Base-by-base conservation (phyloP, 2,329 filamentous ascomycete species). In the Grosmannia huntii region DNA sequence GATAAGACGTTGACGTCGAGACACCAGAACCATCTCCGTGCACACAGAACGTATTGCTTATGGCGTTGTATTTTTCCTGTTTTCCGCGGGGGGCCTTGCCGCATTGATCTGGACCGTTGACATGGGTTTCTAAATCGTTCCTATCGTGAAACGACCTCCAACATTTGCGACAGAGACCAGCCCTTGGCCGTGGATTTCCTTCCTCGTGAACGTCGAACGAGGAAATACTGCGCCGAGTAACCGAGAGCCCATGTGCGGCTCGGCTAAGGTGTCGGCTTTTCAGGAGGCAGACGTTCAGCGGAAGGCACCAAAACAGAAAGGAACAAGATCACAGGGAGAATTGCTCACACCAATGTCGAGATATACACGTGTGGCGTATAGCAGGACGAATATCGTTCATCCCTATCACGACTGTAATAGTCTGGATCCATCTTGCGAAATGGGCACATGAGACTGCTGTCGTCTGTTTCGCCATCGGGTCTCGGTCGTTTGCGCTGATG, bases 311-410 rank as follows among this genome's bases (percentile, higher is more conserved):
- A 19, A 31, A 23, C 5, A 25, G 4, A 38, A 38, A 21, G 31
- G 36, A 31, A 14, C 2, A 6, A 12, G 31, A 23, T 11, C 19
- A 11, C 21, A 10, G 9, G 14, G 9, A 19, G 2, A n/a, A 12
- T 25, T 16, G 64, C 69, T 66, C 61, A 70, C 68, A 70, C 65
- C 7, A 71, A 61, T n/a, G 66, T 68, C 7, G 69, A 70, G 36
- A 71, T 68, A 48, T 69, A 66, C 51, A 62, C 60, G 58, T 71
- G 69, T 21, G 61, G 51, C 2, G 69, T 68, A 53, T 70, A 67
- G 60, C 69, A 71, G 1, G 68, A 64, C 5, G 60, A 62, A 59
- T 67, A 71, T 44, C 65, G 68, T 21, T 66, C 64, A 19, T 63
- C 61, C 25, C 61, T 65, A 19, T 63, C 62, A 25, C 63, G 62